phyloP scores from a whole-genome alignment of 208 protist species.

The Crithidia fasciculata region DNA sequence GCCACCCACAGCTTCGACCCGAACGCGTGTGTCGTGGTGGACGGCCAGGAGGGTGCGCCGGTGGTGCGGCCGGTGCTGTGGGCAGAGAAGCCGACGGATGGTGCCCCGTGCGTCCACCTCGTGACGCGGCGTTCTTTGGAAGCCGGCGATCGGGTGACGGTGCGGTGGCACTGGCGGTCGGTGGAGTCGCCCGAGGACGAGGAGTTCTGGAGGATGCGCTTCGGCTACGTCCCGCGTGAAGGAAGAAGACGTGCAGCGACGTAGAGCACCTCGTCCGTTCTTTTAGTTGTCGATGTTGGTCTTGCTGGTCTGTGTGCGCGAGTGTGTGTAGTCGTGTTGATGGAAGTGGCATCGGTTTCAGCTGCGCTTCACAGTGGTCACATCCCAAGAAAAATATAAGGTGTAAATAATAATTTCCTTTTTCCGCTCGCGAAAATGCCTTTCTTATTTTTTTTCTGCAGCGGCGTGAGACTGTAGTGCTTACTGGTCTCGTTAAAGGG shows the following conservation, averaged over 20 bases:
- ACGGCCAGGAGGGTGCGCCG: slow-evolving; percentile 1
- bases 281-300: neutral
- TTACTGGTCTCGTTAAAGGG: too few species aligned
- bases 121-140: slow-evolving; percentile 43
- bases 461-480: too few species aligned
- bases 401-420: too few species aligned
- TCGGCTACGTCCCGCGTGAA: slow-evolving; percentile 69
- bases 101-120: slow-evolving; percentile 64
- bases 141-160: slow-evolving; percentile 60
- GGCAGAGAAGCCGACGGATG: slow-evolving; percentile 27
- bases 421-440: neutral
- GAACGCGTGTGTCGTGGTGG: slow-evolving; percentile 43
- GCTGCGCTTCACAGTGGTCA: too few species aligned
- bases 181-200: slow-evolving; percentile 54
- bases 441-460: slow-evolving; percentile 13
- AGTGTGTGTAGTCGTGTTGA: too few species aligned
- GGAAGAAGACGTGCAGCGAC: neutral
- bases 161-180: slow-evolving; percentile 53
- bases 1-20: slow-evolving; percentile 72
- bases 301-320: neutral
- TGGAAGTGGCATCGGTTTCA: too few species aligned
- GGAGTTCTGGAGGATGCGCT: slow-evolving; percentile 83
- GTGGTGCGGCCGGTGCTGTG: slow-evolving; percentile 22
- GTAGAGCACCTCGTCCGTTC: neutral
- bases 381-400: too few species aligned